These are phyloP conservation scores for Madurella fahalii DNA, from an alignment of 2,329 filamentous ascomycete genomes.

Conservation along the genomic window DNA sequence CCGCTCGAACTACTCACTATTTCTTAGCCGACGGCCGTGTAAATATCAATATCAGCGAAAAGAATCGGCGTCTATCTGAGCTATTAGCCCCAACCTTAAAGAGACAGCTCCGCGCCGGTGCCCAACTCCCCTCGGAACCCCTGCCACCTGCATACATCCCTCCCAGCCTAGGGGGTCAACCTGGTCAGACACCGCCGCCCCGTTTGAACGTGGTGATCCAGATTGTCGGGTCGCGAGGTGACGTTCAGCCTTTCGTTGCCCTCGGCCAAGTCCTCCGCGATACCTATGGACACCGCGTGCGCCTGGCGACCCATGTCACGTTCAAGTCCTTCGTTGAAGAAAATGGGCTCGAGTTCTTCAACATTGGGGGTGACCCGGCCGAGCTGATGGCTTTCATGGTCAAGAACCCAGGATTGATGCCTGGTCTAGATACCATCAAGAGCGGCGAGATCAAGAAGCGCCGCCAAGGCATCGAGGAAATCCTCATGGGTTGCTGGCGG, in stretches of 20 bases:
- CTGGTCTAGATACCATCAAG: constrained; percentile 70
- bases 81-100: constrained; percentile 63
- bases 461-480: constrained; percentile 70
- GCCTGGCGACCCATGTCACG: constrained; percentile 66
- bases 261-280: constrained; percentile 62
- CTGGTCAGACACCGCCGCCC: constrained; percentile 53
- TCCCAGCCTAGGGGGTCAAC: constrained; percentile 63
- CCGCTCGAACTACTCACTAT: background rate
- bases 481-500: constrained; percentile 81
- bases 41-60: constrained; percentile 75
- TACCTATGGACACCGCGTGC: constrained; percentile 65
- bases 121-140: constrained; percentile 32
- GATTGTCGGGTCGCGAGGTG: constrained; percentile 69
- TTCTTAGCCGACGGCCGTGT: constrained; percentile 66
- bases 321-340: constrained; percentile 67
- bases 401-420: constrained; percentile 82
- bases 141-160: constrained; percentile 69
- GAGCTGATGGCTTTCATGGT: constrained; percentile 89
- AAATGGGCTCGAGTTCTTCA: constrained; percentile 70
- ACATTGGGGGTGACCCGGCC: constrained; percentile 70
- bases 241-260: constrained; percentile 72
- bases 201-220: constrained; percentile 68
- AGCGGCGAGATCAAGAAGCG: constrained; percentile 73
- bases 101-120: constrained; percentile 51
- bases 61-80: constrained; percentile 60